Base-by-base conservation (phyloP, 2,329 filamentous ascomycete genomes). In the Chaetomium sp. region DNA sequence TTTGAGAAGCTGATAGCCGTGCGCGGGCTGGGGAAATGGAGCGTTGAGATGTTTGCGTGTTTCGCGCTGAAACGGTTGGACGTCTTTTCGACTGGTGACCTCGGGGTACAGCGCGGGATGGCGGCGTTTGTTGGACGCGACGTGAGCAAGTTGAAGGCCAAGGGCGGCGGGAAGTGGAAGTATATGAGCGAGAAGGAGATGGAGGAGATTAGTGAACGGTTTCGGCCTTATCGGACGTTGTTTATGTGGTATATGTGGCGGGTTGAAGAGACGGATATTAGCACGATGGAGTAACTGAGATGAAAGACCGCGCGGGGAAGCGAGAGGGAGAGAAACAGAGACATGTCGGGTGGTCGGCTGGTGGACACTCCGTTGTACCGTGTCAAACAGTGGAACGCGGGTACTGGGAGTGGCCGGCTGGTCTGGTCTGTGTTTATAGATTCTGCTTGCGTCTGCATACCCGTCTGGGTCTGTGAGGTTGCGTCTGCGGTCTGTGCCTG, bases 201-300 rank as follows among this genome's bases (percentile, higher is more conserved):
- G 94, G 69, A 87, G 58, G 88, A 91, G 62, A 78, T 89, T 61
- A 85, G 89, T 10, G 87, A 86, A 55, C 83, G 78, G 67, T 99
- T 95, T 70, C 79, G 80, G 56, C 94, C 92, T 3, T 97, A 95
- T 72, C 86, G 91, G 67, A 94, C 87, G 65, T 69, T 96, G 44
- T 96, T 96, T 67, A 96, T 96, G 91, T 96, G 91, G 91, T 95
- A 95, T 69, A 95, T 96, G 88, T 96, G 92, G 91, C 78, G 87
- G 57, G 84, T 92, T 9, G 87, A 87, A 68, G 84, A 90, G 67
- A 89, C 90, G 4, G 87, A 95, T 70, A 73, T 91, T 33, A 83
- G 78, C 59, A 79, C 79, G 3, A 67, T 85, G 69, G 80, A 82
- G 61, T 73, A 65, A 65, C 68, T 5, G 35, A 3, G 6, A 14